Conservation (phyloP, 1,284 basidiomycete species). For the Puccinia novopanici region DNA sequence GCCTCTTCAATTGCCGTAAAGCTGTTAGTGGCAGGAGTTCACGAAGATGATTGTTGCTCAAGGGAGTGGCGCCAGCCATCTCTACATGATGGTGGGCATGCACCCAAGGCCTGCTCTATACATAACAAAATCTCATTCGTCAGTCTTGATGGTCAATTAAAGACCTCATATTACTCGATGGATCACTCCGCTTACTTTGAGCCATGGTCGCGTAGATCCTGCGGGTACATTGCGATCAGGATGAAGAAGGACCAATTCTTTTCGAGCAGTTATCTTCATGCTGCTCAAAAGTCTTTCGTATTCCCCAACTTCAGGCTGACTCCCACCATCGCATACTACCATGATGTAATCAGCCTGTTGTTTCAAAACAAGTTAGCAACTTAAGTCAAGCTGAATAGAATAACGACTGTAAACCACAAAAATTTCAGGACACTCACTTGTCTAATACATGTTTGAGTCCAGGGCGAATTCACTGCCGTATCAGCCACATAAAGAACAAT, state of each 20-base stretch:
- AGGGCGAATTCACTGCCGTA: constrained; percentile 83
- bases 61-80: constrained; percentile 65
- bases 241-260: constrained; percentile 92
- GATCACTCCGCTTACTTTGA: constrained; percentile 67
- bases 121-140: neutral
- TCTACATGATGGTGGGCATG: constrained; percentile 90
- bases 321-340: constrained; percentile 81
- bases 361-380: too few relatives aligned
- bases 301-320: constrained; percentile 65
- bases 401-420: neutral
- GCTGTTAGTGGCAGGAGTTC: constrained; percentile 88
- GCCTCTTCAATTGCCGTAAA: constrained; percentile 74
- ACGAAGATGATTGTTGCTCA: constrained; percentile 64
- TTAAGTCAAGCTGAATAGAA: too few relatives aligned
- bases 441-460: constrained; percentile 95
- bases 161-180: neutral
- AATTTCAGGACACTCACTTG: constrained; percentile 65
- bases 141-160: neutral
- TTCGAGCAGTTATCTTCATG: constrained; percentile 94
- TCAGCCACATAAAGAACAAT: constrained; percentile 92
- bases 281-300: constrained; percentile 82
- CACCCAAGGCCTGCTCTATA: constrained; percentile 86
- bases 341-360: constrained; percentile 96
- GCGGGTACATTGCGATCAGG: constrained; percentile 84
- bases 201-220: constrained; percentile 92